These are phyloP conservation scores for Alternaria arbusti DNA, from an alignment of 2,329 filamentous ascomycete species.

Conservation along the genomic window DNA sequence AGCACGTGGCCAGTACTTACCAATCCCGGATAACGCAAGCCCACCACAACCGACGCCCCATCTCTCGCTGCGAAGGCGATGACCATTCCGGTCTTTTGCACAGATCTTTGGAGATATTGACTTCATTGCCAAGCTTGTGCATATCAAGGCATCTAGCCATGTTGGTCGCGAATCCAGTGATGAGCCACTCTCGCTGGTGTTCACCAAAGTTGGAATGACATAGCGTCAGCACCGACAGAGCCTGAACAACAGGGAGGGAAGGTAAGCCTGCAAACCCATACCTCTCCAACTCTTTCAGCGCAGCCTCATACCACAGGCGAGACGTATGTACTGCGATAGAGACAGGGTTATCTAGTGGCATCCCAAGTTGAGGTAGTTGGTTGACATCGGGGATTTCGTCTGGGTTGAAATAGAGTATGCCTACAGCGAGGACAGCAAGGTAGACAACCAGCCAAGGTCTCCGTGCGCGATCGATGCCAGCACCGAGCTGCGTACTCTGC, in stretches of 20 bases:
- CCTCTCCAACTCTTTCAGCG: conserved; percentile 12
- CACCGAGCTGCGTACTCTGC: conserved; percentile 6
- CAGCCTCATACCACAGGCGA: conserved; percentile 18
- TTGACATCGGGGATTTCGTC: conserved; percentile 2
- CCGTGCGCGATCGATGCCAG: conserved; percentile 2
- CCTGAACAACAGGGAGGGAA: conserved; percentile 10
- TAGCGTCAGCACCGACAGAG: conserved; percentile 10
- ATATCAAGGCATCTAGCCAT: conserved; percentile 17
- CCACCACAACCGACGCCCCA: conserved; percentile 18
- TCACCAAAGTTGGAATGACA: conserved; percentile 21
- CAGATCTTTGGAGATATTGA: conserved; percentile 5
- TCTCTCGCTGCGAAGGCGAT: conserved; percentile 2
- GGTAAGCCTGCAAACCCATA: conserved; percentile 3
- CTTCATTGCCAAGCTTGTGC: conserved; percentile 18
- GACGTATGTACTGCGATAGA: conserved; percentile 10
- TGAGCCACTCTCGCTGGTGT: conserved; percentile 17
- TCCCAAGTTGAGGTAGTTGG: conserved; percentile 11
- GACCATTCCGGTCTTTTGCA: conserved; percentile 16
- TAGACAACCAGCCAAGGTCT: conserved; percentile 14
- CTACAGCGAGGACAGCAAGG: conserved; percentile 15
- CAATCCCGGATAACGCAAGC: conserved; percentile 18
- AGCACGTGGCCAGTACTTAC: neutral
- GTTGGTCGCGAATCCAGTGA: conserved; percentile 14
- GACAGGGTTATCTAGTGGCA: neutral
- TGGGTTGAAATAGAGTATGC: conserved; percentile 12